Evolutionary conservation across 139 green algal species (phyloP).

Genomic region (Closterium sp.): DNA sequence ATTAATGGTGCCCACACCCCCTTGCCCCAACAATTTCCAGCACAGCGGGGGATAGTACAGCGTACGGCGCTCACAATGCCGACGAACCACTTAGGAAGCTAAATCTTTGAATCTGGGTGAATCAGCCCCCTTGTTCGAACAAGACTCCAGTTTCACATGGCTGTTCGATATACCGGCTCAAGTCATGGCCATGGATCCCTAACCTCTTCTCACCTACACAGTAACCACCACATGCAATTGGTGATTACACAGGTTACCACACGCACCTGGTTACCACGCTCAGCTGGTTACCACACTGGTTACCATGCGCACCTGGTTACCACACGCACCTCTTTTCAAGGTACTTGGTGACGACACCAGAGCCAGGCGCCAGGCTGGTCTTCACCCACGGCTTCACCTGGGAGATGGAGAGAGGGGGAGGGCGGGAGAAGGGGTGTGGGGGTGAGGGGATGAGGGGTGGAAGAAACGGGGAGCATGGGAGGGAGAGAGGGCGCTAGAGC

Average conservation of each 20-base stretch:
- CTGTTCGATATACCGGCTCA: no score
- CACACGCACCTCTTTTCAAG: slow-evolving; percentile 46
- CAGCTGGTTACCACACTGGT: neutral
- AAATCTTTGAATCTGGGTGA: no score
- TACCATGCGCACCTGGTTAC: neutral
- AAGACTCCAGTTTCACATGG: no score
- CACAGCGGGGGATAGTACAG: no score
- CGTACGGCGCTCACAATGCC: no score
- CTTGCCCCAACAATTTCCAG: no score
- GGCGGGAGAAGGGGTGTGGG: neutral
- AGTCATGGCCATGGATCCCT: no score
- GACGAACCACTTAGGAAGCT: no score
- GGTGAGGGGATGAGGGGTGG: neutral
- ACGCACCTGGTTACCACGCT: neutral
- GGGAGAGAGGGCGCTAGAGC: slow-evolving; percentile 53
- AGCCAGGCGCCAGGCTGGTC: slow-evolving; percentile 56
- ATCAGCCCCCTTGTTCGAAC: no score
- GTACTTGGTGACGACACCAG: slow-evolving; percentile 54
- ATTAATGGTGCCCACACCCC: no score
- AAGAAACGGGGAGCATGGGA: neutral
- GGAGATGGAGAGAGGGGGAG: neutral
- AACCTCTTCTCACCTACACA: no score
- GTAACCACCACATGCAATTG: no score
- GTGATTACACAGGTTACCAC: neutral
- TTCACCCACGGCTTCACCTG: slow-evolving; percentile 55